These are phyloP conservation scores for Carex cristatella DNA, from an alignment of 176 grass and related monocot genomes.

Conservation along the genomic window DNA sequence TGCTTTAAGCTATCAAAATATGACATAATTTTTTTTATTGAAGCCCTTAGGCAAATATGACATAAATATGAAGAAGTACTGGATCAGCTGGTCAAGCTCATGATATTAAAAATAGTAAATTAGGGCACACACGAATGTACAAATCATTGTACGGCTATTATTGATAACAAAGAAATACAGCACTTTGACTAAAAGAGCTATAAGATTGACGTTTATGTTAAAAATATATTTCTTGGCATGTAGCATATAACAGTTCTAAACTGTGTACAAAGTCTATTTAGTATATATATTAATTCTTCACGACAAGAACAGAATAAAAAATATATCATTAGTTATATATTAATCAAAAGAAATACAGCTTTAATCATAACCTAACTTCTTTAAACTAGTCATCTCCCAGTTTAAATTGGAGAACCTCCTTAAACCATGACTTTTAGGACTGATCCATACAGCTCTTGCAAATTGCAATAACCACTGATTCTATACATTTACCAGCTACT, in stretches of 20 bases:
- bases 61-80: not conserved
- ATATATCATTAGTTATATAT: not conserved
- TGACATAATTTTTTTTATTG: not conserved
- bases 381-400: not conserved
- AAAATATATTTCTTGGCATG: not conserved
- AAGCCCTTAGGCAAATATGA: not conserved
- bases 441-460: not conserved
- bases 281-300: not conserved
- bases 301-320: not conserved
- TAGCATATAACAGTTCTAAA: not conserved
- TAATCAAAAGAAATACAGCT: not conserved
- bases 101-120: not conserved
- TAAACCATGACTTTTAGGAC: not conserved
- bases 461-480: not conserved
- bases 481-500: not conserved
- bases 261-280: not conserved
- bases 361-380: not conserved
- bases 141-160: not conserved
- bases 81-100: not conserved
- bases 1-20: not conserved
- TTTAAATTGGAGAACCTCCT: not conserved
- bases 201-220: not conserved
- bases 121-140: not conserved
- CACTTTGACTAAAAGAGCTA: not conserved
- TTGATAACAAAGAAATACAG: not conserved